Base-by-base conservation (phyloP, 176 grass and related monocot genomes). In the Rhynchospora breviuscula region DNA sequence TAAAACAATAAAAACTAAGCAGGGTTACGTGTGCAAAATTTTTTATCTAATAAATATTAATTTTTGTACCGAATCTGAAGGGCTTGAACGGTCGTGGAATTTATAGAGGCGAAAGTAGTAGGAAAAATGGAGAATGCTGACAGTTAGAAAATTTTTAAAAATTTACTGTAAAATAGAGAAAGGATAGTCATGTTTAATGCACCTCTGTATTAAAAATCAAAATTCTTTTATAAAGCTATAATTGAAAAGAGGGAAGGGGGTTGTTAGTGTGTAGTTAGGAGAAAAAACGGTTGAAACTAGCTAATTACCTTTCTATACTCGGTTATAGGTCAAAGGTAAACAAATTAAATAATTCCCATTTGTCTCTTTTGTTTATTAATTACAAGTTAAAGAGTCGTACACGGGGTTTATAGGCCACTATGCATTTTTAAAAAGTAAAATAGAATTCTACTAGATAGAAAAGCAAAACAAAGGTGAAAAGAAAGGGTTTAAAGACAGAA, bases 201-300 rank as follows among this genome's bases (percentile, higher is more conserved):
- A 78, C 86, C 87, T 80, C 46, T 8, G n/a, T 52, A 35, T 11
- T 74, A 63, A 17, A 57, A 80, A 64, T 88, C 82, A 44, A 59
- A 82, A 72, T 70, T 5, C 56, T 26, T 62, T 67, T 52, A 51
- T 13, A 84, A 52, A 70, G 5, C 25, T 51, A 68, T 51, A 68
- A 60, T 78, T 23, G 76, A 12, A 22, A 40, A 67, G 14, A 59
- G 13, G 63, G 52, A 75, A 68, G 44, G 53, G 49, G 47, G 85
- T 91, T 73, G 93, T 78, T 93, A 86, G 83, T n/a, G 79, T 79
- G 87, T 93, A 46, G 91, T 85, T 96, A 33, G 81, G 14, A 17
- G 29, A 10, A 59, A 85, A 72, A 84, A 48, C 63, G 63, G 93
- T 89, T 91, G 72, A 75, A 74, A 89, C 67, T 10, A 57, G 47